Base-by-base conservation (phyloP, 371 early-diverging fungal genomes). In the Chytridiales sp. region DNA sequence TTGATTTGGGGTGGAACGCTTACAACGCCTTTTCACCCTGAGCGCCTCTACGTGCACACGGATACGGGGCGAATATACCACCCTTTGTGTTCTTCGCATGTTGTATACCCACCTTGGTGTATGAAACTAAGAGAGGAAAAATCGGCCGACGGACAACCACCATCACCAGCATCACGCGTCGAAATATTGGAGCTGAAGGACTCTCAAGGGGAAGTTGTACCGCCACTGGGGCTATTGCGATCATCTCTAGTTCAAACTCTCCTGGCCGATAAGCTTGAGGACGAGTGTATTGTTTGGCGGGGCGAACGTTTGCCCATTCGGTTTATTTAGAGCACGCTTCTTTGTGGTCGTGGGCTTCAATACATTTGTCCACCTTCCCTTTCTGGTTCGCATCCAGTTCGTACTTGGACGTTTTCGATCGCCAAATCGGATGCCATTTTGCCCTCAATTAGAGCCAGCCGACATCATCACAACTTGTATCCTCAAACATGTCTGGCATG, bases 21-120 rank as follows among this genome's bases (percentile, higher is more conserved):
- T 13, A 38, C 42, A 3, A 44, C 35, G 30, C 56, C 47, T 13
- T 70, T 70, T 19, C 43, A 56, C 21, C 60, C 70, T 3, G 15
- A 48, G 1, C 36, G 19, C 1, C 27, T 69, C 38, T 48, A 62
- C 53, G 46, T 68, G 40, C 47, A 36, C 36, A 11, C n/a, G 17
- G 13, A 8, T 1, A 52, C 54, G 15, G 71, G 71, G 17, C 50
- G 67, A 15, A 41, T 71, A 17, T 71, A 67, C 59, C 71, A 71
- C 41, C 62, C 64, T 1, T 22, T 55, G 50, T 21, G 24, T 15
- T 8, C 19, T 6, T 22, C 38, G 27, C 61, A 47, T 13, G 9
- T 17, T 27, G 38, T 62, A 4, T 47, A 44, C 13, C 61, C 69
- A 4, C 56, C 57, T 11, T 68, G 54, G 54, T 26, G 30, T 13